phyloP scores from a whole-genome alignment of 129 eudicot genomes.

The Oenanthe sinensis region DNA sequence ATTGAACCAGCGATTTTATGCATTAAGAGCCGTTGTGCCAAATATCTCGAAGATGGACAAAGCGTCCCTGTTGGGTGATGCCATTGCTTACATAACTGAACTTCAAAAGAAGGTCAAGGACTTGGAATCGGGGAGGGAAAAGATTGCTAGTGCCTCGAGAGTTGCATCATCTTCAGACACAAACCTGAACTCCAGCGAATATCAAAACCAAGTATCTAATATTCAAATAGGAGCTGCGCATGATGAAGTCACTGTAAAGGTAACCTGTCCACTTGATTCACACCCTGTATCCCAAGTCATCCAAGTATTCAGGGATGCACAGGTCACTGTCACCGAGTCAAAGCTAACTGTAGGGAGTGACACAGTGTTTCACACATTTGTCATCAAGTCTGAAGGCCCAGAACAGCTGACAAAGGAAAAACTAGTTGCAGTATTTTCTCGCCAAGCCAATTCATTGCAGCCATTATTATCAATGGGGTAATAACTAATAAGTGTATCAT shows the following conservation, averaged over 20 bases:
- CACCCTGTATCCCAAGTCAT: constrained; percentile 68
- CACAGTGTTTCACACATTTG: constrained; percentile 63
- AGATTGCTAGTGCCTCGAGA: constrained; percentile 15
- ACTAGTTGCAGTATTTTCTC: constrained; percentile 26
- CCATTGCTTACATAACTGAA: too few species aligned
- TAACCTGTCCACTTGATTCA: constrained; percentile 47
- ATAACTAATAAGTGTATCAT: constrained; percentile 17
- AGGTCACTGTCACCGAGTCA: constrained; percentile 48
- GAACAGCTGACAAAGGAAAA: constrained; percentile 36
- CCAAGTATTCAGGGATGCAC: constrained; percentile 49
- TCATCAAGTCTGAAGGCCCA: constrained; percentile 43
- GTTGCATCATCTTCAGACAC: constrained; percentile 29
- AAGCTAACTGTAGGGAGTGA: constrained; percentile 51
- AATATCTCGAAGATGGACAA: too few species aligned
- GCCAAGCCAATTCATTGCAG: constrained; percentile 20
- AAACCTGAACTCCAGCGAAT: constrained; percentile 12
- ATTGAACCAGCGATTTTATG: too few species aligned
- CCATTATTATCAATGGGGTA: constrained; percentile 18
- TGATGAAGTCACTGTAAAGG: constrained; percentile 56
- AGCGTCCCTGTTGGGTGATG: too few species aligned
- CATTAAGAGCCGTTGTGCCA: too few species aligned
- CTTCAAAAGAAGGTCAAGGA: too few species aligned
- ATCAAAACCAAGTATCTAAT: constrained; percentile 14
- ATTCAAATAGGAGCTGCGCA: constrained; percentile 41
- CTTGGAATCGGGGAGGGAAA: constrained; percentile 33